phyloP scores from a whole-genome alignment of 2,329 filamentous ascomycete species.

The Neonectria punicea region DNA sequence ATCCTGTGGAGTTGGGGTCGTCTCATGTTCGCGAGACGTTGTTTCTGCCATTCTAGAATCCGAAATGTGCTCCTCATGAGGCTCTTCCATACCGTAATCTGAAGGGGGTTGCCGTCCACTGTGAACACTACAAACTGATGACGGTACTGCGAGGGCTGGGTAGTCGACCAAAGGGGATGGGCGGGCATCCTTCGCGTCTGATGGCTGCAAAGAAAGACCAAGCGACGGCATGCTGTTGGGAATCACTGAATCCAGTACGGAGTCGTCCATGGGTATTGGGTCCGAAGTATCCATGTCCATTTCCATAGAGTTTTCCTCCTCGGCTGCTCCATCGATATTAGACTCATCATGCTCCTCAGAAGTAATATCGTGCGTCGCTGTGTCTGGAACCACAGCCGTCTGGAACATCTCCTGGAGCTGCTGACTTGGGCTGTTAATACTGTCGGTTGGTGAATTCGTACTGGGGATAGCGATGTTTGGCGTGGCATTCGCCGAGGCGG shows the following conservation, averaged over 20 bases:
- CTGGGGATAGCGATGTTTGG: constrained; percentile 38
- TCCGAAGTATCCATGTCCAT: constrained; percentile 16
- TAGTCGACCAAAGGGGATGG: constrained; percentile 14
- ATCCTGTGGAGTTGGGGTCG: constrained; percentile 22
- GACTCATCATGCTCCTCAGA: constrained; percentile 4
- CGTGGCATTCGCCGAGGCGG: constrained; percentile 27
- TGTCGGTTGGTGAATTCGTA: constrained; percentile 31
- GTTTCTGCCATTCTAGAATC: constrained; percentile 40
- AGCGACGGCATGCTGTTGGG: constrained; percentile 37
- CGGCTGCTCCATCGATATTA: not conserved
- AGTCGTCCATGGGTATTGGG: constrained; percentile 10
- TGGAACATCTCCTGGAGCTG: constrained; percentile 34
- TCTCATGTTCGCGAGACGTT: constrained; percentile 25
- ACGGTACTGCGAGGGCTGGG: constrained; percentile 26
- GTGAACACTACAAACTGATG: constrained; percentile 51
- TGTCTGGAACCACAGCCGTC: constrained; percentile 12
- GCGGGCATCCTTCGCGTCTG: constrained; percentile 10
- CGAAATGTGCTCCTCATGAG: constrained; percentile 37
- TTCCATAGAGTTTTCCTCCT: constrained; percentile 17
- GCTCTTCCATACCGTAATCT: constrained; percentile 48
- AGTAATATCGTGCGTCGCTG: not conserved
- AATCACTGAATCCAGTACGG: constrained; percentile 32
- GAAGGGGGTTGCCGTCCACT: constrained; percentile 64
- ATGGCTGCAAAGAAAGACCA: constrained; percentile 24
- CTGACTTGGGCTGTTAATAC: constrained; percentile 30